Evolutionary conservation across 441 rosid genomes (phyloP), one percentile per base, ranked within the genome.

Genomic region (Erodium texanum): DNA sequence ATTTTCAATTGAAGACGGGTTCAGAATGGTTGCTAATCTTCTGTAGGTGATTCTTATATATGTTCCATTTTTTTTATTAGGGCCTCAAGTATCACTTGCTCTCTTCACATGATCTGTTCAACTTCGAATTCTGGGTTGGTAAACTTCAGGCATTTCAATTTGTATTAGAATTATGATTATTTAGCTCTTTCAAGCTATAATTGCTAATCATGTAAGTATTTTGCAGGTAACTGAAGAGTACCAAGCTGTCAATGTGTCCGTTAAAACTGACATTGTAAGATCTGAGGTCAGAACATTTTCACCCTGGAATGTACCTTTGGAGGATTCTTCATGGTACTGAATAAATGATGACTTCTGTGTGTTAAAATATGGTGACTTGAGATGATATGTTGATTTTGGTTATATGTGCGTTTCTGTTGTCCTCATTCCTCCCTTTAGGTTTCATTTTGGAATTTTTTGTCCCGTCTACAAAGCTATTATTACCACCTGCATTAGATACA

Each of bases 61-160:
- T 63, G 12, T 59, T 66, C 68, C 70, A 69, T 71, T 73, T 76
- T 77, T 73, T 23, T 8, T 9, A 59, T 22, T 59, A 92, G 99
- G 99, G 99, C 68, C 84, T 92, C 77, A 85, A 89, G 81, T 78
- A 71, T 74, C 99, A 95, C 80, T 83, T 95, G 82, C 85, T 87
- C 36, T 83, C 98, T 59, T 84, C 89, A 63, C 99, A 95, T 73
- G 98, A 92, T 86, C 89, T 92, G 73, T 90, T 92, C 85, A 77
- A 82, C 80, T 95, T 88, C 80, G 98, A 95, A 82, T 95, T 92
- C 83, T 90, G 98, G 99, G 99, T 95, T 89, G 81, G 99, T 92
- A 84, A 87, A 87, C 87, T 79, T 86, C 84, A 64, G 78, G 82
- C 73, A 74, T 83, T n/a, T n/a, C n/a, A n/a, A n/a, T n/a, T 84